phyloP scores from a whole-genome alignment of 169 alveolate genomes.

The Theileria annulata region DNA sequence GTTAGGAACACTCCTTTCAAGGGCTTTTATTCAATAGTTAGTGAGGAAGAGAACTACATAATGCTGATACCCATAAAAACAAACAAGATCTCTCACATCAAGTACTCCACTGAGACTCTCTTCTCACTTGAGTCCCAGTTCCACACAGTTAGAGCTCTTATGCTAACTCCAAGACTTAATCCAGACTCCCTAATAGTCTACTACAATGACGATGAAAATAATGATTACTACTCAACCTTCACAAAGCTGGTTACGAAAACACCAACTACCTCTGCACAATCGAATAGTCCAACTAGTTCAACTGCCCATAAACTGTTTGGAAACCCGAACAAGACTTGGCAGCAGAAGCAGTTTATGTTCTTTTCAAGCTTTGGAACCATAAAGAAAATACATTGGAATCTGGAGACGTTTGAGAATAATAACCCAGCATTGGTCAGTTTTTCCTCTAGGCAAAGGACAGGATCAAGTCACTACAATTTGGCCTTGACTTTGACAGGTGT shows the following conservation, averaged over 20 bases:
- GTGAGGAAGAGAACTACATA: neutral
- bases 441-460: neutral
- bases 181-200: neutral
- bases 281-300: neutral
- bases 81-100: neutral
- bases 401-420: neutral
- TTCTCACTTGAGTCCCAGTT: constrained; percentile 8
- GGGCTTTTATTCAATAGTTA: neutral
- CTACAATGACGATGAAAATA: neutral
- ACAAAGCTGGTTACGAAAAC: neutral
- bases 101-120: neutral
- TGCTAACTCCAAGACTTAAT: neutral
- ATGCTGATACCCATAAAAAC: neutral
- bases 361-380: neutral
- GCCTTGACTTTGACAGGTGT: neutral
- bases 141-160: constrained; percentile 11
- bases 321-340: neutral
- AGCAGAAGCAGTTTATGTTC: neutral
- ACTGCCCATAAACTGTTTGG: neutral
- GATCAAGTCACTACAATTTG: neutral
- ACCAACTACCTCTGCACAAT: neutral
- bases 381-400: neutral
- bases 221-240: constrained; percentile 1
- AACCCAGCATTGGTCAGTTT: neutral
- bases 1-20: neutral